Evolutionary conservation across 257 asterid genomes (phyloP).

Genomic region (Cordia subcordata): DNA sequence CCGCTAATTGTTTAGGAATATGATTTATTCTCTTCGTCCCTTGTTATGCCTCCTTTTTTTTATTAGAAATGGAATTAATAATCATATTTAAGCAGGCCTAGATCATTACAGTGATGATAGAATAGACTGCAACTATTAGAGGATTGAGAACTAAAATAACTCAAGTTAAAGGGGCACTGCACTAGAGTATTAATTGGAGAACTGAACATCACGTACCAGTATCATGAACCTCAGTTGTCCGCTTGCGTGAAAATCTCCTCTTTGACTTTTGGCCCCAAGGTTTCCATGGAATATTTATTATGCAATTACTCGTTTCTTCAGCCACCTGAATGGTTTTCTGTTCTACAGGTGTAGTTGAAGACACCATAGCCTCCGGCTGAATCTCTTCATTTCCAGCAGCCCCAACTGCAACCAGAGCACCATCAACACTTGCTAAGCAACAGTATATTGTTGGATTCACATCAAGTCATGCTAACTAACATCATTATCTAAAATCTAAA

Average conservation of each 20-base stretch:
- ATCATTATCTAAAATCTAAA: no score
- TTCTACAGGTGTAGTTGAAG: not conserved
- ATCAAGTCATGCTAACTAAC: not conserved
- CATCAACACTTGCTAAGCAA: not conserved
- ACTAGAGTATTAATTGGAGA: not conserved
- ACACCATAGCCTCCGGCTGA: not conserved
- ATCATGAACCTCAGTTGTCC: not conserved
- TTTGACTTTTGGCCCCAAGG: not conserved
- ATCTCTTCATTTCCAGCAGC: not conserved
- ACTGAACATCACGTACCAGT: not conserved
- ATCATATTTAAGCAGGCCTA: not conserved
- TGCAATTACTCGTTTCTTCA: not conserved
- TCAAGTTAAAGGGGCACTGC: not conserved
- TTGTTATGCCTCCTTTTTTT: no score
- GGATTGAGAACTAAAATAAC: no score
- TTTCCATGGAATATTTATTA: not conserved
- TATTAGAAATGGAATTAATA: not conserved
- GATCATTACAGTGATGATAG: not conserved
- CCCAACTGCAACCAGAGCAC: not conserved
- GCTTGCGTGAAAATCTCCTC: not conserved
- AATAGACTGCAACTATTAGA: not conserved
- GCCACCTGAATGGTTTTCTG: not conserved
- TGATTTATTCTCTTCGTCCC: no score
- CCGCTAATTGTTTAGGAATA: no score
- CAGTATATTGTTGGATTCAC: not conserved